A percentile compares a stretch with the other conserved stretches of the same genome.
These are phyloP conservation scores for Cryphonectria japonica DNA, from an alignment of 2,329 filamentous ascomycete species.

Conservation along the genomic window DNA sequence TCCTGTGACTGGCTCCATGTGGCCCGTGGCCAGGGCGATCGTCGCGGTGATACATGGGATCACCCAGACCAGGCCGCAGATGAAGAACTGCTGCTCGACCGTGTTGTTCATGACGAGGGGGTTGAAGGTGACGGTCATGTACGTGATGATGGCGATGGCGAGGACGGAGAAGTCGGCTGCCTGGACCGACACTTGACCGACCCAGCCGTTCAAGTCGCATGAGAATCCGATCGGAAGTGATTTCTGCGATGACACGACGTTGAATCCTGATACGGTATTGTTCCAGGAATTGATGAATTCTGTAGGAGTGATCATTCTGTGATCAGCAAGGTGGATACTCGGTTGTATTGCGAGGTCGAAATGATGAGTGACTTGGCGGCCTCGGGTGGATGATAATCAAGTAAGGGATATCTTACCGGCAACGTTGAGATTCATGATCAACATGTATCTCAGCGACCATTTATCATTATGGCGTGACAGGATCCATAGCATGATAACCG, in stretches of 20 bases:
- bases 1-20: slow-evolving; percentile 26
- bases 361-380: no score
- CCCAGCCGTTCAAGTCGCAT: slow-evolving; percentile 25
- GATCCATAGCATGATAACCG: slow-evolving; percentile 22
- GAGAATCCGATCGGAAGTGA: slow-evolving; percentile 9
- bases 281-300: slow-evolving; percentile 27
- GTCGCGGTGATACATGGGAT: slow-evolving; percentile 24
- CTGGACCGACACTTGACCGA: slow-evolving; percentile 27
- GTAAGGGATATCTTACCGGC: slow-evolving; percentile 14
- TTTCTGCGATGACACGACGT: slow-evolving; percentile 11
- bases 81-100: slow-evolving; percentile 16
- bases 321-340: not conserved
- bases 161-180: slow-evolving; percentile 29
- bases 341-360: not conserved
- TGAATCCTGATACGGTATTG: slow-evolving; percentile 24
- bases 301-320: not conserved
- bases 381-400: not conserved
- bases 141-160: slow-evolving; percentile 23
- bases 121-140: slow-evolving; percentile 25
- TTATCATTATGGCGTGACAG: slow-evolving; percentile 21
- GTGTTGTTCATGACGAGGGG: slow-evolving; percentile 16
- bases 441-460: slow-evolving; percentile 22
- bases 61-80: slow-evolving; percentile 24
- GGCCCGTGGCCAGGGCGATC: slow-evolving; percentile 16
- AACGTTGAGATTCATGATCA: slow-evolving; percentile 24